These are phyloP conservation scores for Schizonepeta tenuifolia DNA, from an alignment of 257 asterid species.

Conservation along the genomic window DNA sequence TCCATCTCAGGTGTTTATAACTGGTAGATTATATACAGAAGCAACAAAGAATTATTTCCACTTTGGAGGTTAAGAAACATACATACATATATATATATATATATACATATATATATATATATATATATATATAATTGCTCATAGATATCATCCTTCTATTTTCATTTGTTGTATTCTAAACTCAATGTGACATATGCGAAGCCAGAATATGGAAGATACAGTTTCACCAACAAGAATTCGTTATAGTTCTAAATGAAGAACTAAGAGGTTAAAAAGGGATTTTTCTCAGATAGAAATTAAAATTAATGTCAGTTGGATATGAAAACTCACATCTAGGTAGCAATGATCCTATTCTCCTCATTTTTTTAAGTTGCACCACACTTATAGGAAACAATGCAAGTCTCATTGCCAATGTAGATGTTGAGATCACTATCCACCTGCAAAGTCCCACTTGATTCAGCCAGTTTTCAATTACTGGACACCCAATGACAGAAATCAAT, in stretches of 20 bases:
- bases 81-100: too few species aligned
- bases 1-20: neutral
- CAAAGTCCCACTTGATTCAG: slow-evolving; percentile 33
- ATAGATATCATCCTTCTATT: neutral
- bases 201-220: neutral
- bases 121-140: neutral
- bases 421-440: slow-evolving; percentile 88
- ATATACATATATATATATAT: too few species aligned
- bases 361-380: slow-evolving; percentile 73
- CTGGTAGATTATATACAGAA: neutral
- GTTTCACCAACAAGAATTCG: neutral
- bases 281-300: slow-evolving; percentile 6
- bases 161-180: neutral
- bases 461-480: slow-evolving; percentile 16
- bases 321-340: slow-evolving; percentile 76
- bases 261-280: neutral
- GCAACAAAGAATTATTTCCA: neutral
- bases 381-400: slow-evolving; percentile 63
- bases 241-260: neutral
- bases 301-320: slow-evolving; percentile 16
- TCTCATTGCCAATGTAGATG: slow-evolving; percentile 73
- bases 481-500: slow-evolving; percentile 1
- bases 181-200: neutral
- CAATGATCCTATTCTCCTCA: slow-evolving; percentile 62
- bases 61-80: neutral